Conservation (phyloP, 148 eudicot species). For the Dianthus caryophyllus region DNA sequence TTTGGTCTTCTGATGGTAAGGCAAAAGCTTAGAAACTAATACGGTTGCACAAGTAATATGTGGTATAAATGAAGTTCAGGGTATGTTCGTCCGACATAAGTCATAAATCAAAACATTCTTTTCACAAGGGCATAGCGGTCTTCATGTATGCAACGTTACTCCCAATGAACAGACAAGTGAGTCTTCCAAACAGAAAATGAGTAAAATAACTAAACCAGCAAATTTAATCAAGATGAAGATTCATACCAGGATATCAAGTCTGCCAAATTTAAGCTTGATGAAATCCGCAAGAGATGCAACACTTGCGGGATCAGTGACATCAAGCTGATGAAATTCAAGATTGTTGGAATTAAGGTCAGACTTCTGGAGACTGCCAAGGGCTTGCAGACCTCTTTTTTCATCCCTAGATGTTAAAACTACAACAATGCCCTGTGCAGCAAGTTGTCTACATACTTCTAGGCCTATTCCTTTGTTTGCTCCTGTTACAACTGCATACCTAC, state of each 20-base stretch:
- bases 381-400: slow-evolving; percentile 39
- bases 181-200: neutral
- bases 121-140: neutral
- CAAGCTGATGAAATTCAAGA: slow-evolving; percentile 47
- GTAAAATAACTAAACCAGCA: too few relatives aligned
- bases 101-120: too few relatives aligned
- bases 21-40: too few relatives aligned
- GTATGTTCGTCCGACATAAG: too few relatives aligned
- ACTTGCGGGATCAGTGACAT: slow-evolving; percentile 36
- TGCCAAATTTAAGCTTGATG: slow-evolving; percentile 36
- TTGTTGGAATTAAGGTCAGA: slow-evolving; percentile 10
- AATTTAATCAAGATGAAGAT: neutral
- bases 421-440: slow-evolving; percentile 35
- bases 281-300: slow-evolving; percentile 36
- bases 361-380: slow-evolving; percentile 20
- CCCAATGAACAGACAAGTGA: neutral
- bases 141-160: neutral
- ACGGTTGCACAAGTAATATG: too few relatives aligned
- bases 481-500: slow-evolving; percentile 57
- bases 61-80: too few relatives aligned
- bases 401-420: slow-evolving; percentile 48
- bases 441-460: slow-evolving; percentile 50
- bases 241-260: slow-evolving; percentile 54
- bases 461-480: slow-evolving; percentile 50
- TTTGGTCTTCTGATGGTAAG: too few relatives aligned